Conservation (phyloP, 2,329 filamentous ascomycete genomes). For the Aspergillus sp. region DNA sequence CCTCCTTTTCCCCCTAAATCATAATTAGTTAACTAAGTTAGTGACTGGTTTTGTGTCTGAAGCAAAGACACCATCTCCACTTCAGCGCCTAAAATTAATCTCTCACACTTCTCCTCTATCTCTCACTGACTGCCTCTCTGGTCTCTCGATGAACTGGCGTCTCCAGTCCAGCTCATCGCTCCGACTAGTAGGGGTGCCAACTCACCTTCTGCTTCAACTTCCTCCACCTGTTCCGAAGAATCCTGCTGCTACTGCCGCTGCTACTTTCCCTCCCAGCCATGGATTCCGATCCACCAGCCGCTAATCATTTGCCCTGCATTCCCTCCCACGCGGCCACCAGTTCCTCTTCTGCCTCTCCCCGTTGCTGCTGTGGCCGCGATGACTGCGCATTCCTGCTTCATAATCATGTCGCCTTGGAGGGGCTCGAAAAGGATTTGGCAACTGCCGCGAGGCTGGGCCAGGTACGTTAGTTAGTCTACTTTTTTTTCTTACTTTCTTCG, state of each 20-base stretch:
- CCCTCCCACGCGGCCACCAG: constrained; percentile 30
- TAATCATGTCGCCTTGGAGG: constrained; percentile 75
- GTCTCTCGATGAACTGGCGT: constrained; percentile 23
- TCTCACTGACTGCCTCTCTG: neutral
- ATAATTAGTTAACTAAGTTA: no score
- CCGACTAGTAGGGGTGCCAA: constrained; percentile 34
- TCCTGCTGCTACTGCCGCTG: neutral
- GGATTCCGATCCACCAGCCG: constrained; percentile 12
- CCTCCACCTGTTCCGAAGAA: neutral
- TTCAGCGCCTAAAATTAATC: no score
- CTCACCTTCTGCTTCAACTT: constrained; percentile 16
- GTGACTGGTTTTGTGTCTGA: no score
- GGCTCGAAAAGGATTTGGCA: constrained; percentile 82
- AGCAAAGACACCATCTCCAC: no score
- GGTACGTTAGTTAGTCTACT: constrained; percentile 61
- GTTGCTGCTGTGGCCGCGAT: constrained; percentile 81
- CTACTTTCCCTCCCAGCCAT: neutral
- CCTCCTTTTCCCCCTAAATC: no score
- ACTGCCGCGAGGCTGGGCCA: constrained; percentile 86
- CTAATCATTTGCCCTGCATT: constrained; percentile 31
- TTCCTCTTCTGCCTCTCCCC: constrained; percentile 24
- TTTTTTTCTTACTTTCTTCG: constrained; percentile 12
- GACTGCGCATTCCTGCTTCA: constrained; percentile 80
- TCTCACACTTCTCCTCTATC: neutral
- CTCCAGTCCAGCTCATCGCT: constrained; percentile 21